phyloP scores from a whole-genome alignment of 2,329 filamentous ascomycete genomes.

The Colletotrichum melonis region DNA sequence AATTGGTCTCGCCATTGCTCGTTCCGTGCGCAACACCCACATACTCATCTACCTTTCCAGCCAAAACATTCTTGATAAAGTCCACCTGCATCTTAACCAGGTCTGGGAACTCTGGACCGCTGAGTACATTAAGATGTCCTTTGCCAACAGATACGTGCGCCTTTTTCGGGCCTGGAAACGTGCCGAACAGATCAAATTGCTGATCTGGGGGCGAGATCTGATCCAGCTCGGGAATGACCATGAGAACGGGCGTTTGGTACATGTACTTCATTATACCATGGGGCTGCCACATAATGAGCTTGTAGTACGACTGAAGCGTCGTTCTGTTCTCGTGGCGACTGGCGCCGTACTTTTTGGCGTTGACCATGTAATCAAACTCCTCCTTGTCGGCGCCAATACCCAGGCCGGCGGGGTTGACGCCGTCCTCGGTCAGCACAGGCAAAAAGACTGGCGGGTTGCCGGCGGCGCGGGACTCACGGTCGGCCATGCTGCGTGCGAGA shows the following conservation, averaged over 20 bases:
- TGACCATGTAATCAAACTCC: constrained; percentile 38
- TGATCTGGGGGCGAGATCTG: background rate
- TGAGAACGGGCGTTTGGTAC: constrained; percentile 39
- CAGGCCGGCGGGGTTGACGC: constrained; percentile 50
- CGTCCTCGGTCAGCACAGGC: constrained; percentile 48
- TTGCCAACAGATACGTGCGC: no score
- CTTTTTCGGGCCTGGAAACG: no score
- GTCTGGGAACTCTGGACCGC: no score
- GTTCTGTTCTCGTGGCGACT: constrained; percentile 40
- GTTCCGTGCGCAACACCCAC: no score
- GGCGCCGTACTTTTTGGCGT: constrained; percentile 29
- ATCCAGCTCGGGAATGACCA: constrained; percentile 43
- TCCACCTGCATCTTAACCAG: no score
- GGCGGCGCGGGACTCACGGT: constrained; percentile 50
- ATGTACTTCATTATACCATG: constrained; percentile 35
- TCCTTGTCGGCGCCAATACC: constrained; percentile 35
- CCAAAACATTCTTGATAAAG: no score
- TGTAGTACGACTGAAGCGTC: constrained; percentile 42
- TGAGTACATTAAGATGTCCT: no score
- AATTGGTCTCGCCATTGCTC: no score
- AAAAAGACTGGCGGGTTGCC: constrained; percentile 52
- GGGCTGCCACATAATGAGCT: constrained; percentile 39
- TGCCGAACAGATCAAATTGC: no score
- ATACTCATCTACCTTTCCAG: no score
- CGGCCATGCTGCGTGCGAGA: constrained; percentile 39